Conservation (phyloP, 2,329 filamentous ascomycete genomes). For the Helotiales sp. region DNA sequence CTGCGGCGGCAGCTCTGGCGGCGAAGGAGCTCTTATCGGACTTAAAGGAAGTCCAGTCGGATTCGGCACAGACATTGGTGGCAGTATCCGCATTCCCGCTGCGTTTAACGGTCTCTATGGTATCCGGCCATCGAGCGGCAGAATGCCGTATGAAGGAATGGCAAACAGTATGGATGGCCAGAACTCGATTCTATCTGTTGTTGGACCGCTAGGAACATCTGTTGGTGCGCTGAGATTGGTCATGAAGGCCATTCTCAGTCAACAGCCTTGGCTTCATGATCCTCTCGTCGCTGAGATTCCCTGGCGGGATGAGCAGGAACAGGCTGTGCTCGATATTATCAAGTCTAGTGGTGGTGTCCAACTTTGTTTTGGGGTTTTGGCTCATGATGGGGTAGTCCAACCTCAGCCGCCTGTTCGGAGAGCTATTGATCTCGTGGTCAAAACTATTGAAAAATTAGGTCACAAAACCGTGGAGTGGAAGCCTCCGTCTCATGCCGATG, state of each 20-base stretch:
- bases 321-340: slow-evolving; percentile 47
- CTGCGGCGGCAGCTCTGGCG: slow-evolving; percentile 41
- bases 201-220: slow-evolving; percentile 66
- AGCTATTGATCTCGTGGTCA: slow-evolving; percentile 56
- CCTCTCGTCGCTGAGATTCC: slow-evolving; percentile 69
- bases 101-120: slow-evolving; percentile 48
- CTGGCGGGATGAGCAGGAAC: slow-evolving; percentile 57
- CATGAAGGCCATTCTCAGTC: slow-evolving; percentile 59
- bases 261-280: slow-evolving; percentile 69
- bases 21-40: slow-evolving; percentile 43
- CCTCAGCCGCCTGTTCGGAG: slow-evolving; percentile 63
- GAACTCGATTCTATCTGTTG: slow-evolving; percentile 63
- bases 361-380: slow-evolving; percentile 60
- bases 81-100: slow-evolving; percentile 44
- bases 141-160: slow-evolving; percentile 57
- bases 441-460: slow-evolving; percentile 55
- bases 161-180: slow-evolving; percentile 66
- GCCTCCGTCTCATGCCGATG: slow-evolving; percentile 54
- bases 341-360: slow-evolving; percentile 42
- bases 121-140: slow-evolving; percentile 45
- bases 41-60: slow-evolving; percentile 42
- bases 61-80: slow-evolving; percentile 44
- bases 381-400: slow-evolving; percentile 54
- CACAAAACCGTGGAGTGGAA: slow-evolving; percentile 65
- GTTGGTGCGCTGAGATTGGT: slow-evolving; percentile 59